These are phyloP conservation scores for Seminavis robusta DNA, from an alignment of 108 stramenopile genomes.

Conservation along the genomic window DNA sequence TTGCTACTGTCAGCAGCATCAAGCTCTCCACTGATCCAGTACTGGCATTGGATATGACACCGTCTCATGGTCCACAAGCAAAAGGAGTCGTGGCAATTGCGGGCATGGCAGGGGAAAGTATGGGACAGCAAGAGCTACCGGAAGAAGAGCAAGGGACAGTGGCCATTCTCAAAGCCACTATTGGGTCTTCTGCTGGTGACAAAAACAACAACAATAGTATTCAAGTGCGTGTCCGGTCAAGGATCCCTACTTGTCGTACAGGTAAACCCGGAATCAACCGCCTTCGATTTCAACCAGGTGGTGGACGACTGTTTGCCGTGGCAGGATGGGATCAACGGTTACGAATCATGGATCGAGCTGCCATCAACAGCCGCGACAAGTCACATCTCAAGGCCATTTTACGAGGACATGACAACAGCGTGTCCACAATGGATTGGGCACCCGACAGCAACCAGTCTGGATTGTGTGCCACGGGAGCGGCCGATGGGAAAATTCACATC, in stretches of 20 bases:
- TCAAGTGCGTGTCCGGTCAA: too few species aligned
- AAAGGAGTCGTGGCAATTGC: conserved; percentile 51
- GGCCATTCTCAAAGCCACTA: conserved; percentile 50
- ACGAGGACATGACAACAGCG: conserved; percentile 51
- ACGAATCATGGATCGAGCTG: conserved; percentile 61
- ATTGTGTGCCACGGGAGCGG: conserved; percentile 64
- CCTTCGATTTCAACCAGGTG: conserved; percentile 78
- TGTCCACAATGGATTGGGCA: conserved; percentile 79
- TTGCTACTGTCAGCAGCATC: not conserved
- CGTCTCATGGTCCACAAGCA: conserved; percentile 16
- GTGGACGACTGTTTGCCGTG: conserved; percentile 71
- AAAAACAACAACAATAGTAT: too few species aligned
- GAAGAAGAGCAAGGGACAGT: conserved; percentile 52
- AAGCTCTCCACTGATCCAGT: conserved; percentile 46
- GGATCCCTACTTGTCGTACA: too few species aligned
- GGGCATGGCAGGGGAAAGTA: conserved; percentile 75
- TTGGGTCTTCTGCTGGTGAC: too few species aligned
- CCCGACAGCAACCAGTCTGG: conserved; percentile 50
- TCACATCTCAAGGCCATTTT: conserved; percentile 62
- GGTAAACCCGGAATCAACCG: conserved; percentile 70
- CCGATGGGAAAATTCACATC: conserved; percentile 53
- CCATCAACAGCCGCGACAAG: too few species aligned
- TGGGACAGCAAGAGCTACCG: conserved; percentile 45
- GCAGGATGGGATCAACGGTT: conserved; percentile 84
- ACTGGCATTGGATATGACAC: conserved; percentile 57